These are phyloP conservation scores for Boletellus emodensis DNA, from an alignment of 768 basidiomycete genomes.

Conservation along the genomic window DNA sequence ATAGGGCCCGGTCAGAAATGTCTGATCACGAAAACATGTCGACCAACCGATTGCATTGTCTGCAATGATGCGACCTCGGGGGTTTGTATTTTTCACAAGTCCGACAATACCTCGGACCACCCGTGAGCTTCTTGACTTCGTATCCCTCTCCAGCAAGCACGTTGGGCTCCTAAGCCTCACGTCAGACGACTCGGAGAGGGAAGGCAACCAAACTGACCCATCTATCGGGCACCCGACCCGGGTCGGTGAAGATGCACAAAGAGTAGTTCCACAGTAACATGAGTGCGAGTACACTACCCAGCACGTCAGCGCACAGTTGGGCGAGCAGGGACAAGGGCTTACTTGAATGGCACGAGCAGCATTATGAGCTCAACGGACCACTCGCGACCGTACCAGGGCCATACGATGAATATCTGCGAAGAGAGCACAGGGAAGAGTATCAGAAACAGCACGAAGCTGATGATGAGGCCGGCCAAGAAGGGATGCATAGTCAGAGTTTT, in stretches of 20 bases:
- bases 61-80: slow-evolving; percentile 89
- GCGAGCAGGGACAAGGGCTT: slow-evolving; percentile 23
- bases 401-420: slow-evolving; percentile 84
- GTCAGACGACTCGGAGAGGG: slow-evolving; percentile 6
- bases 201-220: slow-evolving; percentile 54
- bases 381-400: slow-evolving; percentile 86
- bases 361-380: slow-evolving; percentile 69
- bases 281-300: slow-evolving; percentile 60
- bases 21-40: neutral
- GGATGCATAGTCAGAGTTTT: slow-evolving; percentile 37
- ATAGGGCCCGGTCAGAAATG: slow-evolving; percentile 4
- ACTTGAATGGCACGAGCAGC: slow-evolving; percentile 92
- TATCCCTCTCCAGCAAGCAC: slow-evolving; percentile 60
- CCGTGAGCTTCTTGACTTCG: slow-evolving; percentile 88
- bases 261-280: slow-evolving; percentile 88
- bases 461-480: slow-evolving; percentile 57
- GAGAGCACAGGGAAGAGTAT: slow-evolving; percentile 88
- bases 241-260: slow-evolving; percentile 77
- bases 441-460: slow-evolving; percentile 64
- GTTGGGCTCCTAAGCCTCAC: slow-evolving; percentile 57
- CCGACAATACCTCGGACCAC: slow-evolving; percentile 79
- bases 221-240: slow-evolving; percentile 71
- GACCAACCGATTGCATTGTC: slow-evolving; percentile 74
- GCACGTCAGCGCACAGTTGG: slow-evolving; percentile 9
- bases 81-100: slow-evolving; percentile 84